These are phyloP conservation scores for Sugiyamaella grinbergsii DNA, from an alignment of 1,139 yeast species.

Conservation along the genomic window DNA sequence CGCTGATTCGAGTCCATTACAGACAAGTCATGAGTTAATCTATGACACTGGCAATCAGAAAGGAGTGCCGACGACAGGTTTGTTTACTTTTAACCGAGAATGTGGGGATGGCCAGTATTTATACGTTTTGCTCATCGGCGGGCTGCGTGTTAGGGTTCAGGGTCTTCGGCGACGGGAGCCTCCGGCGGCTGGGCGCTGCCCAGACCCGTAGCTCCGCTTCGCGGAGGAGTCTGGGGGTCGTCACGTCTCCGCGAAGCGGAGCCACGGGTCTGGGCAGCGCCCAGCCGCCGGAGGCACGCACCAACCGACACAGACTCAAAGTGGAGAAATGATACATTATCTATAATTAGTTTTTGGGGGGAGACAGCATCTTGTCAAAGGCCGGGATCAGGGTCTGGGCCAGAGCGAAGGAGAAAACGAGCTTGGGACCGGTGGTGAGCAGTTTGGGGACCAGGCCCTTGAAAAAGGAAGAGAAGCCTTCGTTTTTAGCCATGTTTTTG, in stretches of 20 bases:
- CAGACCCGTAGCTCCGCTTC: too few relatives aligned
- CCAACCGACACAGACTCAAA: neutral
- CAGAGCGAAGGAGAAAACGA: slow-evolving; percentile 93
- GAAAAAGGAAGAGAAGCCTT: slow-evolving; percentile 80
- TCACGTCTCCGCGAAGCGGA: too few relatives aligned
- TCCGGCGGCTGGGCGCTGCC: too few relatives aligned
- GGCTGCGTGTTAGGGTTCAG: slow-evolving; percentile 8
- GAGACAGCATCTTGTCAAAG: slow-evolving; percentile 61
- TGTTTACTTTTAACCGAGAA: slow-evolving; percentile 13
- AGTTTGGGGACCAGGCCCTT: slow-evolving; percentile 96
- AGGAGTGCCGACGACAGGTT: too few relatives aligned
- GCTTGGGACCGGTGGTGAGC: slow-evolving; percentile 96
- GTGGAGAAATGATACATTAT: slow-evolving; percentile 3
- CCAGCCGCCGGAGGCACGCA: slow-evolving; percentile 11
- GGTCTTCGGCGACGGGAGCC: slow-evolving; percentile 3
- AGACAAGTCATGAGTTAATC: neutral
- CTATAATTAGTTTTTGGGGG: slow-evolving; percentile 10
- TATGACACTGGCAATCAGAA: neutral
- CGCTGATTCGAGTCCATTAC: neutral
- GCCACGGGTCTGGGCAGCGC: slow-evolving; percentile 11
- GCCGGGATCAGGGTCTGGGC: slow-evolving; percentile 97
- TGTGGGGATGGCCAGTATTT: too few relatives aligned
- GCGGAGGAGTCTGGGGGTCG: too few relatives aligned
- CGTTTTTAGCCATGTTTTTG: slow-evolving; percentile 89
- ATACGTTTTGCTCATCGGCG: too few relatives aligned